Percentiles rank a stretch among this genome's conserved stretches.
phyloP scores from a whole-genome alignment of 1,284 basidiomycete genomes.

The Irpex lacteus region DNA sequence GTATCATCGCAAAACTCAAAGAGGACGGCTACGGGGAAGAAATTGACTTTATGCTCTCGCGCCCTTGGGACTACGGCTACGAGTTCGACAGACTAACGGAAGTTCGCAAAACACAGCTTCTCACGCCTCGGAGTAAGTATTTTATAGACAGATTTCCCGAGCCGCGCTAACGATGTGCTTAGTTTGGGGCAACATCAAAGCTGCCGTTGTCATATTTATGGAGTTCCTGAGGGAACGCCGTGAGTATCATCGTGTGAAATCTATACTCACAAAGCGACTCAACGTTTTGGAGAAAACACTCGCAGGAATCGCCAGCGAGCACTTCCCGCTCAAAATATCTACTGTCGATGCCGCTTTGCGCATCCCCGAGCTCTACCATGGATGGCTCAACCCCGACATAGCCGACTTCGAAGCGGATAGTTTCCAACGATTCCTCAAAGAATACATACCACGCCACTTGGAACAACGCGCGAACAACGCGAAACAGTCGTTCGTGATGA shows the following conservation, averaged over 20 bases:
- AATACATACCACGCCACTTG: background rate
- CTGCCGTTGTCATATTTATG: background rate
- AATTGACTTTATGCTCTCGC: background rate
- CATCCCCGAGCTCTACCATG: background rate
- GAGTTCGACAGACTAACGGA: background rate
- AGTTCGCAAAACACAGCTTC: background rate
- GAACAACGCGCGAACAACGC: background rate
- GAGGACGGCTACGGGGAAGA: background rate
- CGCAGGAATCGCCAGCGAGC: background rate
- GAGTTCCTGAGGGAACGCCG: background rate
- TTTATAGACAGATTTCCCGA: too few relatives aligned
- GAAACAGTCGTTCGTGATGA: background rate
- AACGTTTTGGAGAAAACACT: background rate
- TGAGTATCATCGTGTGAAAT: background rate
- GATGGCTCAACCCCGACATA: background rate
- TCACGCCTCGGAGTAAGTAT: background rate
- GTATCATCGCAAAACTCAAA: slow-evolving; percentile 1
- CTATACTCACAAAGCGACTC: background rate
- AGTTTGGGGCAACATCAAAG: slow-evolving; percentile 5
- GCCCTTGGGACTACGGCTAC: background rate
- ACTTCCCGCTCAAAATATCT: background rate
- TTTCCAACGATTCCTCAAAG: background rate
- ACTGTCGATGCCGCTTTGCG: background rate
- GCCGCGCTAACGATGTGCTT: background rate
- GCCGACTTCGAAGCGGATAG: background rate